Evolutionary conservation across 2,329 filamentous ascomycete species (phyloP).

Genomic region (Cytospora paraplurivora): DNA sequence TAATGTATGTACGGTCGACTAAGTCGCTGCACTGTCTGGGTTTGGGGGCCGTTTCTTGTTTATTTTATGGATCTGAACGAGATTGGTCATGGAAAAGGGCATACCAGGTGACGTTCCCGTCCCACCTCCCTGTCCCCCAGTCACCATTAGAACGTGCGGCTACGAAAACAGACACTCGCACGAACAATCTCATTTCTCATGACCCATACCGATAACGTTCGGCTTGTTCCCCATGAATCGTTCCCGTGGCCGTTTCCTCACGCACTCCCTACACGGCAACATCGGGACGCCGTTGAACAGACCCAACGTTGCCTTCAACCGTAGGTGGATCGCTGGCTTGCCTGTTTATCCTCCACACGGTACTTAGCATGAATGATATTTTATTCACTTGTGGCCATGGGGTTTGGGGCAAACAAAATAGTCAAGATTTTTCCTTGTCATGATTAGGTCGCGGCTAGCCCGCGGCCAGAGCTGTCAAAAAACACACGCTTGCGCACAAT

Average conservation of each 20-base stretch:
- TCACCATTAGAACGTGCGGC: no score
- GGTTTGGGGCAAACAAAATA: not conserved
- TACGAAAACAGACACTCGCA: no score
- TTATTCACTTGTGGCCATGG: no score
- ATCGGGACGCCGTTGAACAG: not conserved
- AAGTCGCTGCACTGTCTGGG: no score
- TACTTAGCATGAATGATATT: not conserved
- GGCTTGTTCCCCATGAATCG: not conserved
- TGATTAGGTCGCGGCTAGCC: not conserved
- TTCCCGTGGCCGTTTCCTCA: not conserved
- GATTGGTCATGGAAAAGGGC: no score
- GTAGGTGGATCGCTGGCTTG: not conserved
- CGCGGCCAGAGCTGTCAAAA: conserved; percentile 8
- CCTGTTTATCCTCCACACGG: not conserved
- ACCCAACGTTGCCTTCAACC: not conserved
- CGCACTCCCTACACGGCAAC: not conserved
- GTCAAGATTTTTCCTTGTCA: not conserved
- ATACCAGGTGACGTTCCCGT: no score
- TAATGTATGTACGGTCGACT: no score
- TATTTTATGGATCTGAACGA: no score
- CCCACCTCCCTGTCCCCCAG: no score
- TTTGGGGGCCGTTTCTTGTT: no score
- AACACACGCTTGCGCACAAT: not conserved
- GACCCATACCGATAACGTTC: not conserved
- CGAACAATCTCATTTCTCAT: not conserved